These are phyloP conservation scores for Gaeumannomyces sp. DNA, from an alignment of 2,329 filamentous ascomycete species.

Conservation along the genomic window DNA sequence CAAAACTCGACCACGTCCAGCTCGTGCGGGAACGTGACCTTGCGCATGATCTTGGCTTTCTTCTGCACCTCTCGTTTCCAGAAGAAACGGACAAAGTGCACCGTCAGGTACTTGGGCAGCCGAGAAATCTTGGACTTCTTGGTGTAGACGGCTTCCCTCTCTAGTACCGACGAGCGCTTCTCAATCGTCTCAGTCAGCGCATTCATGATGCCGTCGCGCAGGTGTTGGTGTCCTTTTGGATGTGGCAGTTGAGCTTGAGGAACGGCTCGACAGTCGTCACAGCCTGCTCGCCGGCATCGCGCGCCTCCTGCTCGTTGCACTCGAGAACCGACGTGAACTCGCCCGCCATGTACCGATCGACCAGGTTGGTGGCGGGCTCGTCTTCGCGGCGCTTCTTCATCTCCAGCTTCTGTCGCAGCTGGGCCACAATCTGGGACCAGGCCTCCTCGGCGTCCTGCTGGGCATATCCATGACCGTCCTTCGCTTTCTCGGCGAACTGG, in stretches of 20 bases:
- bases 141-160: constrained; percentile 75
- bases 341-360: constrained; percentile 87
- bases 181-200: constrained; percentile 84
- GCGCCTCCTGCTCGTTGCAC: constrained; percentile 76
- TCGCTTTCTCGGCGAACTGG: constrained; percentile 86
- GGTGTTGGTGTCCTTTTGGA: constrained; percentile 81
- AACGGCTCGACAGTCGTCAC: constrained; percentile 67
- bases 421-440: constrained; percentile 89
- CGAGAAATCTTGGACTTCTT: constrained; percentile 87
- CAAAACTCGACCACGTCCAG: constrained; percentile 93
- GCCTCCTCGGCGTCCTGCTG: constrained; percentile 98
- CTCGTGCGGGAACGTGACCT: constrained; percentile 92
- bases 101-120: constrained; percentile 88
- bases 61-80: constrained; percentile 95
- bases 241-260: constrained; percentile 94
- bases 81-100: constrained; percentile 97
- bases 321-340: constrained; percentile 71
- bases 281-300: constrained; percentile 66
- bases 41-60: constrained; percentile 99
- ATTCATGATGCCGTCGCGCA: constrained; percentile 79
- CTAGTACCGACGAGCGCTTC: constrained; percentile 75
- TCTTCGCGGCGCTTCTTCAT: constrained; percentile 41
- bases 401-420: constrained; percentile 72
- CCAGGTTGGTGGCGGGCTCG: constrained; percentile 41
- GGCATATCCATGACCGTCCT: constrained; percentile 78